A percentile compares a stretch with the other conserved stretches of the same genome.
Conservation (phyloP, 2,329 filamentous ascomycete genomes). For the Arthrobotrys megalospora region DNA sequence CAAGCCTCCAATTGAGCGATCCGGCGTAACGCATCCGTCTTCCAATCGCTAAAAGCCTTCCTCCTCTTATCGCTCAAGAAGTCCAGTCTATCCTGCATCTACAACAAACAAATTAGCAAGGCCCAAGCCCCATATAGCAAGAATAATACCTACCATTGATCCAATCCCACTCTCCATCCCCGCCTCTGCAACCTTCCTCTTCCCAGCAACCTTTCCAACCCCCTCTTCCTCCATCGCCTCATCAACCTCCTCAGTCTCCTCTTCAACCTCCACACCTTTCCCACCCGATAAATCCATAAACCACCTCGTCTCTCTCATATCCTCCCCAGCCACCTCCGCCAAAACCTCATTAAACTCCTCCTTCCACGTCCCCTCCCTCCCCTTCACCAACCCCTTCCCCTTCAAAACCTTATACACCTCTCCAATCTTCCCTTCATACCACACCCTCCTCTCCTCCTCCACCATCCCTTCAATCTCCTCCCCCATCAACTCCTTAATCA, state of each 20-base stretch:
- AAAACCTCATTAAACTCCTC: conserved; percentile 59
- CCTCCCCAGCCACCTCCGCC: conserved; percentile 61
- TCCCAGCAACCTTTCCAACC: conserved; percentile 16
- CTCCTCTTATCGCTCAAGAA: conserved; percentile 77
- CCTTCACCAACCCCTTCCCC: conserved; percentile 59
- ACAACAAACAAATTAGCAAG: conserved; percentile 3
- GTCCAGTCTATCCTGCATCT: conserved; percentile 79
- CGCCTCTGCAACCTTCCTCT: conserved; percentile 33
- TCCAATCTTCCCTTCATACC: conserved; percentile 60
- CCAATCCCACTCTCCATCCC: conserved; percentile 57
- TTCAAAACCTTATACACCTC: conserved; percentile 61
- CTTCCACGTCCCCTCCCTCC: conserved; percentile 55
- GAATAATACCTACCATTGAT: conserved; percentile 40
- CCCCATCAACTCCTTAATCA: conserved; percentile 62
- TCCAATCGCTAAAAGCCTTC: conserved; percentile 77
- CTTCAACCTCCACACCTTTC: conserved; percentile 48
- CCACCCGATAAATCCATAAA: conserved; percentile 57
- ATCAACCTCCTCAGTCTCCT: conserved; percentile 43
- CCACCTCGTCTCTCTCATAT: conserved; percentile 63
- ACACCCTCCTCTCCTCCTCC: conserved; percentile 24
- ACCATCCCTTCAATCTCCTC: conserved; percentile 18
- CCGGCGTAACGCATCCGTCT: conserved; percentile 73
- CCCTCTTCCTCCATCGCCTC: conserved; percentile 36
- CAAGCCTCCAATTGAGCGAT: conserved; percentile 71
- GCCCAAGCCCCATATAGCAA: neutral